Base-by-base conservation (phyloP, 2,329 filamentous ascomycete genomes). In the Phaeomoniella chlamydospora region DNA sequence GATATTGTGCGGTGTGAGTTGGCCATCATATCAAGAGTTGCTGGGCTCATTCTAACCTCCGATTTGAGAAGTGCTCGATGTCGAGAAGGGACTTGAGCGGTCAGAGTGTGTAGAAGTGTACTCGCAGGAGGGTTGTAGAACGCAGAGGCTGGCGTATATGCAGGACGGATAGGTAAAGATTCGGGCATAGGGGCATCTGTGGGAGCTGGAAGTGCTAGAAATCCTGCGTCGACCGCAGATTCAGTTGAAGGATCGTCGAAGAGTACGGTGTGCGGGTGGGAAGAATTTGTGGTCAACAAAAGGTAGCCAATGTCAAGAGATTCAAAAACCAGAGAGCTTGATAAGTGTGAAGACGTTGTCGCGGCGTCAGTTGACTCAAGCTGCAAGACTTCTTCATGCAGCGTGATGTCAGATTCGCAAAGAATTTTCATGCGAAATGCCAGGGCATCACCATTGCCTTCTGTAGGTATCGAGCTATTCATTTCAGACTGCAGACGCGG, bases 291-390 rank as follows among this genome's bases (percentile, higher is more conserved):
- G 15, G 66, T 71, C 26, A 74, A 56, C 31, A 78, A 50, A 17
- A 77, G 55, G 44, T 74, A 73, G 6, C 72, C 73, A 18, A 75
- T 49, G 39, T 71, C 68, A 9, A 64, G 63, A 41, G 75, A 68
- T 34, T 69, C 59, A 22, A 77, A 59, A 15, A 70, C 59, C n/a
- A 74, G 55, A 36, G 59, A 63, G 14, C 62, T 54, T 4, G 66
- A 64, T 16, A 64, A 44, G 57, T 60, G 52, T 43, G 57, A 47
- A 12, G 38, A 34, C n/a, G 34, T 33, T 29, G 48, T 41, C 36
- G 43, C 46, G 34, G 49, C 46, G 34, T 49, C 53, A 38, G 49
- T 52, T 30, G 57, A 47, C 29, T 58, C 51, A 30, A 50, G 41
- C 6, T 50, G 41, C 29, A 75, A 50, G 19, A 69, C 58, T 15